Conservation (phyloP, 2,329 filamentous ascomycete species). For the Phaeosphaeriaceae sp. region DNA sequence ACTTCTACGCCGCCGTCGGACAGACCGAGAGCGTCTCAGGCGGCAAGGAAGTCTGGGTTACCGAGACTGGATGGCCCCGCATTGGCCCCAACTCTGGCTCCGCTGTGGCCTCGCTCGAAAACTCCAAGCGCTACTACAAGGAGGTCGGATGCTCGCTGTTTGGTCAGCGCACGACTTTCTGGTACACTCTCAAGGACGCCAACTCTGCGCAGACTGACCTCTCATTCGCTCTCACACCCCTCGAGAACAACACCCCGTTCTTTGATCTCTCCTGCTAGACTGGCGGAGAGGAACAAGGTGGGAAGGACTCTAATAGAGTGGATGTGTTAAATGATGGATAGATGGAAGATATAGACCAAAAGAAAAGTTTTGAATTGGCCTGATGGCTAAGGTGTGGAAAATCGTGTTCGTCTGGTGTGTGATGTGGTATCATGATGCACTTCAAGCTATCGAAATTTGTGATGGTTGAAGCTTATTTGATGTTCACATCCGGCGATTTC, state of each 20-base stretch:
- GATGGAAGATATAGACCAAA: background rate
- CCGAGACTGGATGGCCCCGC: constrained; percentile 82
- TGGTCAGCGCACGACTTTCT: constrained; percentile 33
- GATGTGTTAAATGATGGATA: too few relatives aligned
- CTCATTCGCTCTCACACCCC: constrained; percentile 62
- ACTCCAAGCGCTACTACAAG: constrained; percentile 35
- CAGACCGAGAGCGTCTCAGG: constrained; percentile 65
- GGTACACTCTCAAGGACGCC: constrained; percentile 41
- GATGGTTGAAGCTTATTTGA: too few relatives aligned
- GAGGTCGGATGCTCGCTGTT: constrained; percentile 39
- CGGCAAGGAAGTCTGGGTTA: constrained; percentile 80
- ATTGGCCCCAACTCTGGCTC: constrained; percentile 29
- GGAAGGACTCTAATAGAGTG: too few relatives aligned
- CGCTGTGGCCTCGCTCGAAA: constrained; percentile 33
- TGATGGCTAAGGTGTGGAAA: too few relatives aligned
- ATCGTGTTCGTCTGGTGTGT: too few relatives aligned
- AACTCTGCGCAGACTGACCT: constrained; percentile 53
- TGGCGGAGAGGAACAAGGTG: too few relatives aligned
- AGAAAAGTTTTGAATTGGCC: too few relatives aligned
- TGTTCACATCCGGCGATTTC: too few relatives aligned
- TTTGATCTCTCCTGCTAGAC: constrained; percentile 61
- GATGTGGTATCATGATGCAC: too few relatives aligned
- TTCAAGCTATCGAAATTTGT: too few relatives aligned
- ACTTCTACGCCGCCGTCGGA: constrained; percentile 71
- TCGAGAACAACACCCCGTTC: constrained; percentile 58